Conservation (phyloP, 1,284 basidiomycete species). For the Cutaneotrichosporon sp. region DNA sequence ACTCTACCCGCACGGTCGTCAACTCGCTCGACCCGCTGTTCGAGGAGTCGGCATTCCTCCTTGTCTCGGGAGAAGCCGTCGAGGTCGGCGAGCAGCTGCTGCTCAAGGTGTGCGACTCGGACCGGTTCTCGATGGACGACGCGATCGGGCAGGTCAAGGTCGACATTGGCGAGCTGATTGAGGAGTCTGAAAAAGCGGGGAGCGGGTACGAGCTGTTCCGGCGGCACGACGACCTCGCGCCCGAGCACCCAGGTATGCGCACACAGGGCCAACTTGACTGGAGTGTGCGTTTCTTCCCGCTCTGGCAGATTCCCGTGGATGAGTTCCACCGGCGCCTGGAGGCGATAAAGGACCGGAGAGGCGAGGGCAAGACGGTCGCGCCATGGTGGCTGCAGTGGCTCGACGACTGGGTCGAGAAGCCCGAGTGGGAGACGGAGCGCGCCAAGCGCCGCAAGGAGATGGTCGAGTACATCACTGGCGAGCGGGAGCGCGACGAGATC, state of each 20-base stretch:
- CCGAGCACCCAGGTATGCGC: slow-evolving; percentile 42
- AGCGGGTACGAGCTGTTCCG: slow-evolving; percentile 29
- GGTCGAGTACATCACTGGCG: slow-evolving; percentile 49
- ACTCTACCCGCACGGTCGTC: slow-evolving; percentile 51
- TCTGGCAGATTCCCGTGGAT: slow-evolving; percentile 46
- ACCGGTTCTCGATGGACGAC: slow-evolving; percentile 56
- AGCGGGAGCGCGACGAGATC: slow-evolving; percentile 48
- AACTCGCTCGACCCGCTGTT: slow-evolving; percentile 46
- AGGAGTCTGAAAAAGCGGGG: slow-evolving; percentile 27
- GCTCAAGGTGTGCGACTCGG: slow-evolving; percentile 52
- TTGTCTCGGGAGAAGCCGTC: slow-evolving; percentile 46
- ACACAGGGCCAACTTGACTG: slow-evolving; percentile 44
- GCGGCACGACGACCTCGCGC: slow-evolving; percentile 36
- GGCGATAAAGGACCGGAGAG: slow-evolving; percentile 11
- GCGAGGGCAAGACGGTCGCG: slow-evolving; percentile 16
- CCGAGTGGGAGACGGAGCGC: slow-evolving; percentile 47
- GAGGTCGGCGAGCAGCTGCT: slow-evolving; percentile 49
- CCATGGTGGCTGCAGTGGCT: slow-evolving; percentile 44
- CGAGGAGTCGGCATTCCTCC: slow-evolving; percentile 52
- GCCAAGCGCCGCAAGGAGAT: slow-evolving; percentile 44
- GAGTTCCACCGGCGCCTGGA: slow-evolving; percentile 30
- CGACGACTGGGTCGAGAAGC: slow-evolving; percentile 29
- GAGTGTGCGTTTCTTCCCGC: slow-evolving; percentile 48
- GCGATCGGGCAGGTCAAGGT: slow-evolving; percentile 53
- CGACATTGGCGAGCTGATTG: slow-evolving; percentile 51